Base-by-base conservation (phyloP, 305 asterid genomes). In the Ajuga reptans region DNA sequence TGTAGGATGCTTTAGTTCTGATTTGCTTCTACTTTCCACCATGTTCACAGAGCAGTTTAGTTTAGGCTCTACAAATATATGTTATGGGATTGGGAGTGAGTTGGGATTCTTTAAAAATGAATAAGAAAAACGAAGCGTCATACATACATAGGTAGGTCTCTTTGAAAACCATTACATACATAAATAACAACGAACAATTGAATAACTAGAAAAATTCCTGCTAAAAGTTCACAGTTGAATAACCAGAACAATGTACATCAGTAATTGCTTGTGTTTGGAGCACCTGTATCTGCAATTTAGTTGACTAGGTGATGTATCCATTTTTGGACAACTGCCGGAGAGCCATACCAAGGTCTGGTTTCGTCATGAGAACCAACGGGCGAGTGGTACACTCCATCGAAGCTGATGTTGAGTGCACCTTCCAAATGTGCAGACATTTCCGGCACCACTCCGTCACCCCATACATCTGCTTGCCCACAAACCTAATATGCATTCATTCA, bases 391-490 rank as follows among this genome's bases (percentile, higher is more conserved):
- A 88, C 95, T 18, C 98, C 90, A 3, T 89, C 95, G 36, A 88
- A 55, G 47, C 78, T 92, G 54, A 92, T 73, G 68, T 92, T 92
- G 21, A 90, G 80, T 9, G 97, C 97, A n/a, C 98, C 98, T 68
- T 88, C 90, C 10, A 92, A 74, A 84, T 92, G 95, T 54, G 97
- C 96, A n/a, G 98, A 88, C 72, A 86, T 75, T 74, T 84, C 98
- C 3, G 98, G 98, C 72, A 89, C 96, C 8, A 92, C 89, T 31
- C 96, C 96, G 46, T 92, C 98, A 1, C 98, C 98, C 96, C 96
- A 89, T 56, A 89, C 94, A 64, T 88, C 92, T 31, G 92, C 96
- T 66, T 81, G 86, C 45, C 98, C 98, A 78, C 98, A 92, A 49
- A 89, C 98, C 98, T 91, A 79, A 12, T 7, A 7, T 18, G 69